phyloP scores from a whole-genome alignment of 306 rosid genomes.

The Rosa multiflora region DNA sequence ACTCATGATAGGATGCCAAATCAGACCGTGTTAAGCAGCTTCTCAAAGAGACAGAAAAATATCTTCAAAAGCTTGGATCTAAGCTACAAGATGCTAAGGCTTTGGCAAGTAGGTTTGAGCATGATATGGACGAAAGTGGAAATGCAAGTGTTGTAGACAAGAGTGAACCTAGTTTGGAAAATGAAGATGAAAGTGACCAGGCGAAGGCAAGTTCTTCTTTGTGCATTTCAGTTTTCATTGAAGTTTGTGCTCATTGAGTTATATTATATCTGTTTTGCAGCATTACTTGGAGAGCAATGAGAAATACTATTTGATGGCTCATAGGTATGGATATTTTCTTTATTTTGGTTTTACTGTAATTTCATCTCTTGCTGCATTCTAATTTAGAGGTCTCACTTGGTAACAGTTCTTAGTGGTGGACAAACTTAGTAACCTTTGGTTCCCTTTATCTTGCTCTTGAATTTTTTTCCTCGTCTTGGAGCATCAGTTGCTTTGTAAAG shows the following conservation, averaged over 20 bases:
- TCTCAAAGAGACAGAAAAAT: conserved; percentile 95
- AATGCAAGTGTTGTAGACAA: conserved; percentile 45
- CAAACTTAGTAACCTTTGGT: neutral
- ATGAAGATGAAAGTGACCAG: conserved; percentile 97
- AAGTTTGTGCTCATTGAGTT: conserved; percentile 27
- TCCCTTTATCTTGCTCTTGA: neutral
- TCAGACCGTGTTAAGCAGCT: conserved; percentile 99
- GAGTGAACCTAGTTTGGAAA: conserved; percentile 64
- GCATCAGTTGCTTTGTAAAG: neutral
- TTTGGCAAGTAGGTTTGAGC: conserved; percentile 58
- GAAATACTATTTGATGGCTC: conserved; percentile 99
- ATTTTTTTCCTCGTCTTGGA: neutral
- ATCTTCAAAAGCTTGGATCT: conserved; percentile 98
- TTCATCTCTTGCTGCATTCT: conserved; percentile 13
- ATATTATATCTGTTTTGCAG: conserved; percentile 51
- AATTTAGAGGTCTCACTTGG: conserved; percentile 4
- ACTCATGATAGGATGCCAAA: conserved; percentile 75
- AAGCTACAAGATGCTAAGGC: conserved; percentile 84
- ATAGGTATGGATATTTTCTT: conserved; percentile 58
- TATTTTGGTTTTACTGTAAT: conserved; percentile 18
- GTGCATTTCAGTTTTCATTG: conserved; percentile 13
- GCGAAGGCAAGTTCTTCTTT: conserved; percentile 75
- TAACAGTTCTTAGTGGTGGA: neutral
- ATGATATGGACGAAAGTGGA: conserved; percentile 67
- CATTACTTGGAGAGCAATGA: conserved; percentile 99